Conservation (phyloP, 441 rosid genomes). For the Jatropha podagrica region DNA sequence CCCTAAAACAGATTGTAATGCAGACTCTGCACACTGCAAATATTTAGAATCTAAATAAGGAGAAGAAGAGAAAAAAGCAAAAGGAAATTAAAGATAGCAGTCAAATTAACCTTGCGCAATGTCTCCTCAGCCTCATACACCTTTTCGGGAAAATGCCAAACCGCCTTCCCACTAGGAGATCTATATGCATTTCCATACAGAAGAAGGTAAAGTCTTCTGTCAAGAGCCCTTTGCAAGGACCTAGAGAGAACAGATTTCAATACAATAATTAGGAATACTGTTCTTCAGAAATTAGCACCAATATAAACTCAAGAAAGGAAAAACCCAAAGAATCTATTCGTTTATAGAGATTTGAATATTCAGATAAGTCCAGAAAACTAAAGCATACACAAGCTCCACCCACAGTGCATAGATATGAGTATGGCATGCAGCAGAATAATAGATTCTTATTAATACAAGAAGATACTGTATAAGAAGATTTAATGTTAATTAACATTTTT, state of each 20-base stretch:
- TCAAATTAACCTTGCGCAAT: slow-evolving; percentile 64
- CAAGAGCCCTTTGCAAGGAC: slow-evolving; percentile 59
- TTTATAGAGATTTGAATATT: neutral
- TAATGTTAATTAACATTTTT: neutral
- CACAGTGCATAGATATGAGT: neutral
- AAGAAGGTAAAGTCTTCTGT: slow-evolving; percentile 81
- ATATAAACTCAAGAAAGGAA: neutral
- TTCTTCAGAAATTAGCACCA: neutral
- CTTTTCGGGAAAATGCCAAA: slow-evolving; percentile 97
- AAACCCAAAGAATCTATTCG: neutral
- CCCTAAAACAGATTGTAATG: slow-evolving; percentile 70
- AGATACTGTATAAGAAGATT: neutral
- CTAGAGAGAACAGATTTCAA: slow-evolving; percentile 29
- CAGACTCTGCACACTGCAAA: slow-evolving; percentile 88
- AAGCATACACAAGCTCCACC: neutral
- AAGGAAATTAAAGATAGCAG: neutral
- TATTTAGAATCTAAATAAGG: slow-evolving; percentile 13
- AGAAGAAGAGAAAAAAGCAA: slow-evolving; percentile 2
- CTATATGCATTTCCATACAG: slow-evolving; percentile 58
- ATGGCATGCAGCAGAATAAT: slow-evolving; percentile 2
- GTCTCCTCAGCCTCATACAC: slow-evolving; percentile 84
- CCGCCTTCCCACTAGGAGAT: slow-evolving; percentile 56
- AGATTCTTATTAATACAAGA: neutral
- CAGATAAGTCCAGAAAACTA: neutral
- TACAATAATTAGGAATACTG: slow-evolving; percentile 7